These are phyloP conservation scores for Tillandsia fasciculata DNA, from an alignment of 176 grass and related monocot species.

Conservation along the genomic window DNA sequence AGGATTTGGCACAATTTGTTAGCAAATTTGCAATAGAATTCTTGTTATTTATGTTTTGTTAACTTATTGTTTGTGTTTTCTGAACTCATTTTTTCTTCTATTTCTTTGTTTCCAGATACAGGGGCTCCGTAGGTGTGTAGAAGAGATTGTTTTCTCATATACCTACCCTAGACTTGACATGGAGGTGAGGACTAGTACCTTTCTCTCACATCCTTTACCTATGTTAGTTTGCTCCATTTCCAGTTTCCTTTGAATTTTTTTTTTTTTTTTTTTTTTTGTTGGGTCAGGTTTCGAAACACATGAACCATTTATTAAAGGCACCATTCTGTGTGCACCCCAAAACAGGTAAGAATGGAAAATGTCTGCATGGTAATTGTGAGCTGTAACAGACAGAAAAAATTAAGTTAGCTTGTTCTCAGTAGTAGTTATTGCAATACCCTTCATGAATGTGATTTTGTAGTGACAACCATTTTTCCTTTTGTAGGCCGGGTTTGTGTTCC, in stretches of 20 bases:
- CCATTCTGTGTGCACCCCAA: slow-evolving; percentile 91
- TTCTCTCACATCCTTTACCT: slow-evolving; percentile 1
- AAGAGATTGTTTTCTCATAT: slow-evolving; percentile 92
- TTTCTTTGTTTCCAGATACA: slow-evolving; percentile 34
- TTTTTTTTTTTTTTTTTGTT: slow-evolving; percentile 6
- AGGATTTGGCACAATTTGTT: too few relatives aligned
- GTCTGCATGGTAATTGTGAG: neutral
- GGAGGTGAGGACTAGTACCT: slow-evolving; percentile 45
- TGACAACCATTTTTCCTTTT: slow-evolving; percentile 19
- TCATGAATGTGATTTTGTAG: neutral
- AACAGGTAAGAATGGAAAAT: slow-evolving; percentile 46
- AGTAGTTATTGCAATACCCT: neutral
- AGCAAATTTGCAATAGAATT: too few relatives aligned
- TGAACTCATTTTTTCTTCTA: neutral
- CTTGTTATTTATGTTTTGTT: too few relatives aligned
- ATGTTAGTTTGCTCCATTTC: slow-evolving; percentile 1
- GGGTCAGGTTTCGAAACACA: slow-evolving; percentile 82
- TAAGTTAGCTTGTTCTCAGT: neutral
- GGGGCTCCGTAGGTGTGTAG: slow-evolving; percentile 67
- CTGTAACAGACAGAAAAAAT: neutral
- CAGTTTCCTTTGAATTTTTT: slow-evolving; percentile 1
- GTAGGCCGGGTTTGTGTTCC: slow-evolving; percentile 79
- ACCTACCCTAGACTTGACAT: slow-evolving; percentile 97
- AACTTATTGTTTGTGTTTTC: neutral
- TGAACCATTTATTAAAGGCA: slow-evolving; percentile 97